A percentile compares a stretch with the other conserved stretches of the same genome.
Evolutionary conservation across 345 rosid genomes (phyloP).

Genomic region (Bruguiera parviflora): DNA sequence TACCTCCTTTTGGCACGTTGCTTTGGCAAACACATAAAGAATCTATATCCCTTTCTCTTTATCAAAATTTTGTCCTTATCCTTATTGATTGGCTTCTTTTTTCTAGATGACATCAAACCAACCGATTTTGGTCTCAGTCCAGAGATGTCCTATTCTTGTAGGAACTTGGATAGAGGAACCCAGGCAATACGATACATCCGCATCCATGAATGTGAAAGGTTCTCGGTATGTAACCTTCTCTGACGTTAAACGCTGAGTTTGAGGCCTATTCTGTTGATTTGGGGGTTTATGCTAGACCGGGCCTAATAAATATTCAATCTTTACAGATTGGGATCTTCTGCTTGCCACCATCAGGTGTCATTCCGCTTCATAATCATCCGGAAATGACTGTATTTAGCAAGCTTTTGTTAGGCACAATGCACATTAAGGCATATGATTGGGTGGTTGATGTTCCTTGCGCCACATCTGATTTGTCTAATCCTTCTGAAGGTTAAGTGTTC

Average conservation of each 20-base stretch:
- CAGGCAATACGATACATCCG: slow-evolving; percentile 61
- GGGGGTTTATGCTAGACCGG: background rate
- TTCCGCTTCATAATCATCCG: slow-evolving; percentile 97
- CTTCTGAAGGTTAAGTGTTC: slow-evolving; percentile 31
- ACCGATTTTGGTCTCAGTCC: slow-evolving; percentile 61
- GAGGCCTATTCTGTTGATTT: background rate
- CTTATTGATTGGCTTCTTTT: slow-evolving; percentile 13
- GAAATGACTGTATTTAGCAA: slow-evolving; percentile 97
- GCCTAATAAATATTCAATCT: slow-evolving; percentile 3
- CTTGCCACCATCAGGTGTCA: slow-evolving; percentile 82
- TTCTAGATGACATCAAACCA: slow-evolving; percentile 55
- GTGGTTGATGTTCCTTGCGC: slow-evolving; percentile 17
- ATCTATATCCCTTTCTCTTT: no score
- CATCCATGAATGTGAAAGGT: slow-evolving; percentile 53
- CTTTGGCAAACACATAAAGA: no score
- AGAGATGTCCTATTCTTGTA: slow-evolving; percentile 43
- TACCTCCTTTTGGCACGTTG: no score
- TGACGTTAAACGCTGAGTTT: background rate
- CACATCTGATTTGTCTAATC: slow-evolving; percentile 1
- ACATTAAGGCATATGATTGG: slow-evolving; percentile 96
- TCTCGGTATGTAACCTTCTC: slow-evolving; percentile 55
- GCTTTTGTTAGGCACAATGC: slow-evolving; percentile 89
- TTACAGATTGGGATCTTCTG: slow-evolving; percentile 90
- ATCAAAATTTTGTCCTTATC: background rate
- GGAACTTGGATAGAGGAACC: background rate